These are phyloP conservation scores for Trametes coccinea DNA, from an alignment of 768 basidiomycete genomes.

Conservation along the genomic window DNA sequence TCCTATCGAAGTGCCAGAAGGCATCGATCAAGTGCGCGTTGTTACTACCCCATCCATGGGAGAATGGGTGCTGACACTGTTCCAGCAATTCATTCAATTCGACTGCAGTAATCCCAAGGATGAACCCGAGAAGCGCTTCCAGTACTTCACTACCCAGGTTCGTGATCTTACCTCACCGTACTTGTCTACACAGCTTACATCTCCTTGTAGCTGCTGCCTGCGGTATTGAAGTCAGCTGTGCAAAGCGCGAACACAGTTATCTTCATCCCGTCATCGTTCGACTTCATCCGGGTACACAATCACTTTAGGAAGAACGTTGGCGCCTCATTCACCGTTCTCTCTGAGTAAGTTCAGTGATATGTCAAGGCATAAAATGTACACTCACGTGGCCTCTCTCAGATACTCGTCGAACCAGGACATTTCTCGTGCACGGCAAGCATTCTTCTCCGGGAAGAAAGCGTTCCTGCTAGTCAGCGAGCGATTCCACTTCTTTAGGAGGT, in stretches of 20 bases:
- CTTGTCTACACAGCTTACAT: not conserved
- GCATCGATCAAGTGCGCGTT: slow-evolving; percentile 68
- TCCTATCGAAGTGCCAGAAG: slow-evolving; percentile 78
- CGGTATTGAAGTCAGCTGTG: slow-evolving; percentile 87
- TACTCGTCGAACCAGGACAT: slow-evolving; percentile 95
- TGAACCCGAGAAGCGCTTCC: slow-evolving; percentile 86
- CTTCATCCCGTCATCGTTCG: slow-evolving; percentile 93
- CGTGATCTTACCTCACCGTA: slow-evolving; percentile 5
- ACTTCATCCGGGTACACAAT: slow-evolving; percentile 91
- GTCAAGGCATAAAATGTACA: not conserved
- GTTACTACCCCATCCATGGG: slow-evolving; percentile 23
- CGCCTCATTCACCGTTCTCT: slow-evolving; percentile 79
- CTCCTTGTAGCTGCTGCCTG: slow-evolving; percentile 67
- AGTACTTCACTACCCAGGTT: slow-evolving; percentile 85
- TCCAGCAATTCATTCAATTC: slow-evolving; percentile 71
- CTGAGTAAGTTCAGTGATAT: slow-evolving; percentile 61
- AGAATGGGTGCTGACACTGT: not conserved
- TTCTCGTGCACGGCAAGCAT: slow-evolving; percentile 87
- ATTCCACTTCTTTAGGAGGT: slow-evolving; percentile 98
- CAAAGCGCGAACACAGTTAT: slow-evolving; percentile 86
- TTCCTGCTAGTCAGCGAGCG: slow-evolving; percentile 93
- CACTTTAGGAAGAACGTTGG: slow-evolving; percentile 74
- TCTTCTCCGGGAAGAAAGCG: slow-evolving; percentile 84
- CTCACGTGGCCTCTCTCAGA: slow-evolving; percentile 40
- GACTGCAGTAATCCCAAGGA: slow-evolving; percentile 69